Evolutionary conservation across 1,284 basidiomycete species (phyloP).

Genomic region (Trametes sp.): DNA sequence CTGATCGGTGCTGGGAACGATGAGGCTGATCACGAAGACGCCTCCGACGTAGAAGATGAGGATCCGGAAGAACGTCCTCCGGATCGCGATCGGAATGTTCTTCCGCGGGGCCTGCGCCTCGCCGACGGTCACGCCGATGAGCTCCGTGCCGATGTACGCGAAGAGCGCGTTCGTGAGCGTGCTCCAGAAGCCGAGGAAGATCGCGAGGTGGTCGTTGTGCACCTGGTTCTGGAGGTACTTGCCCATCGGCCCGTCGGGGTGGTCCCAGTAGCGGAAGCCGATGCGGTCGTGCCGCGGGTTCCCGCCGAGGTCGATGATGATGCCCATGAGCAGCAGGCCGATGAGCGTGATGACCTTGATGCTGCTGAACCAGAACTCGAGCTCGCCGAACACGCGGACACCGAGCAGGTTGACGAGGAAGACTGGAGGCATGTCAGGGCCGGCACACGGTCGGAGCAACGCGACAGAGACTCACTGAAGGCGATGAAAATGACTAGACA

Average conservation of each 20-base stretch:
- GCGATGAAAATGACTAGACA: conserved; percentile 59
- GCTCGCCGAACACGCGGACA: conserved; percentile 62
- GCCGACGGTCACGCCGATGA: conserved; percentile 53
- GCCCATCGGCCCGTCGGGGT: conserved; percentile 48
- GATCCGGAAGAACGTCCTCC: conserved; percentile 63
- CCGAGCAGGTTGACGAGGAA: conserved; percentile 63
- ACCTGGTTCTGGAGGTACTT: conserved; percentile 51
- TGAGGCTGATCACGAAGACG: conserved; percentile 73
- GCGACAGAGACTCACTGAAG: conserved; percentile 50
- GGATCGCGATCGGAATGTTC: conserved; percentile 64
- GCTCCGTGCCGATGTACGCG: conserved; percentile 68
- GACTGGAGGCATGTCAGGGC: conserved; percentile 43
- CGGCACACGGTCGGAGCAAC: background rate
- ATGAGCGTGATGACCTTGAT: conserved; percentile 48
- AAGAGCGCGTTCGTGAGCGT: conserved; percentile 57
- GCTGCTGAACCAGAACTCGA: conserved; percentile 56
- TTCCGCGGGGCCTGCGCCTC: conserved; percentile 63
- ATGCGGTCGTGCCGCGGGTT: conserved; percentile 62
- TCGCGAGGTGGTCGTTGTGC: conserved; percentile 53
- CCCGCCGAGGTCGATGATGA: conserved; percentile 64
- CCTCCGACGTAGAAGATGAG: conserved; percentile 76
- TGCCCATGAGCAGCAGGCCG: conserved; percentile 61
- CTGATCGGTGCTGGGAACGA: conserved; percentile 52
- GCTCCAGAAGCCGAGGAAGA: conserved; percentile 70
- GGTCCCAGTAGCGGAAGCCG: conserved; percentile 61